phyloP scores from a whole-genome alignment of 2,329 filamentous ascomycete genomes.

The Aspergillus bombycis region DNA sequence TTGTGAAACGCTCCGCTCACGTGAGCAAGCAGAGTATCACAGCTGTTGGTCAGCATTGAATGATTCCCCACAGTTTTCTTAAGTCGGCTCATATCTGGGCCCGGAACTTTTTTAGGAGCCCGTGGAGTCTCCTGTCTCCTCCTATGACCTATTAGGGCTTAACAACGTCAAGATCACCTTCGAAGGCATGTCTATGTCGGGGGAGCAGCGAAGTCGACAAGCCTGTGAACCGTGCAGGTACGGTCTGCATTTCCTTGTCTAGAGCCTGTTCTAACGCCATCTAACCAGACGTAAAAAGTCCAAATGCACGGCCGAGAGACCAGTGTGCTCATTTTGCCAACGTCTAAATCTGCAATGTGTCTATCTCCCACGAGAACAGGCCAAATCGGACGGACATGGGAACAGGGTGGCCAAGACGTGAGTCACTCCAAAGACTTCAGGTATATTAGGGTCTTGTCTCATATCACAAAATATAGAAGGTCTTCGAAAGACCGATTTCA shows the following conservation, averaged over 20 bases:
- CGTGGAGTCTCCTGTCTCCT: neutral
- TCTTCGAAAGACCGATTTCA: neutral
- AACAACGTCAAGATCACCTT: neutral
- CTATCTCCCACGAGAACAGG: neutral
- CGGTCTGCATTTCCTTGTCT: neutral
- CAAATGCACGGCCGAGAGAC: constrained; percentile 15
- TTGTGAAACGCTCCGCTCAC: neutral
- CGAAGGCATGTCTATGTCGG: neutral
- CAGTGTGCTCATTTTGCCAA: constrained; percentile 13
- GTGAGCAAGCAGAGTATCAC: neutral
- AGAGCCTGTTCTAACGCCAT: neutral
- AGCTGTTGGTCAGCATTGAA: neutral
- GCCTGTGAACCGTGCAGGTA: constrained; percentile 17
- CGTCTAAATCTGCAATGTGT: constrained; percentile 12
- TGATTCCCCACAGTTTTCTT: neutral
- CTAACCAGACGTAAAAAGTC: constrained; percentile 9
- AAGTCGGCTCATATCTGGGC: neutral
- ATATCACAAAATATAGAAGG: neutral
- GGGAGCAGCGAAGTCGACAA: constrained; percentile 4
- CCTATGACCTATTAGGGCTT: too few relatives aligned
- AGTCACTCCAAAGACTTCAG: neutral
- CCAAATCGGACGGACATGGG: neutral
- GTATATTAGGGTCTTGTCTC: neutral
- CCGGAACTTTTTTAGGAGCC: neutral
- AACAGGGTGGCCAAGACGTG: neutral